phyloP scores from a whole-genome alignment of 805 yeast species.

The Candida peoriensis region DNA sequence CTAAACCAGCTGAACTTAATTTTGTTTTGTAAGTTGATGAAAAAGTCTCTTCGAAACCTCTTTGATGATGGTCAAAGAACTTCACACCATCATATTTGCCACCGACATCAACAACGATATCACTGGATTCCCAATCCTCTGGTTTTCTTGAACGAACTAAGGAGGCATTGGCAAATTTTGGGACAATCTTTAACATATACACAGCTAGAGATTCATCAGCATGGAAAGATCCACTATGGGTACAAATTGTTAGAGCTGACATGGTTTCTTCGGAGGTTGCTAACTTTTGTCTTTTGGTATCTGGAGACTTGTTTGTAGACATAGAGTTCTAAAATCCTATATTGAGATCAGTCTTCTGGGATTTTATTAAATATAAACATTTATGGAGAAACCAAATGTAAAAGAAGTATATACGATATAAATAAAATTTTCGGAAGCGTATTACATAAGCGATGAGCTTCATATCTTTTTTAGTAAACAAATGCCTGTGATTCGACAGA shows the following conservation, averaged over 20 bases:
- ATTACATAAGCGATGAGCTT: constrained; percentile 2
- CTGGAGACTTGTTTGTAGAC: constrained; percentile 6
- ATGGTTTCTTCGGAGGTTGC: constrained; percentile 16
- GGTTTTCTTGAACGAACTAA: constrained; percentile 83
- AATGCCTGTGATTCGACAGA: background rate
- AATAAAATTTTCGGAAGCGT: too few relatives aligned
- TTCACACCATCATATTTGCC: constrained; percentile 85
- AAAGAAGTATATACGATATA: too few relatives aligned
- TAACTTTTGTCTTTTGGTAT: constrained; percentile 26
- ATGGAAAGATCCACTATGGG: constrained; percentile 92
- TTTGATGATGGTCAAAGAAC: constrained; percentile 94
- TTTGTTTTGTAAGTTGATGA: constrained; percentile 62
- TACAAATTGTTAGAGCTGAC: constrained; percentile 65
- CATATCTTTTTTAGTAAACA: background rate
- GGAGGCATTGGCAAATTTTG: constrained; percentile 59
- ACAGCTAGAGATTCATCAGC: constrained; percentile 97
- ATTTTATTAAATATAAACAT: too few relatives aligned
- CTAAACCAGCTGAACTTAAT: constrained; percentile 88
- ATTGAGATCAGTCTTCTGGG: background rate
- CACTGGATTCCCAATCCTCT: constrained; percentile 76
- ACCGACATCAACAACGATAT: constrained; percentile 92
- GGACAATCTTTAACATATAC: constrained; percentile 69
- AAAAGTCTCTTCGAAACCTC: constrained; percentile 80
- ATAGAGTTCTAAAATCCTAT: background rate
- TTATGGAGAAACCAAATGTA: too few relatives aligned